Evolutionary conservation across 352 stramenopile genomes (phyloP).

Genomic region (Pythium chondricola): DNA sequence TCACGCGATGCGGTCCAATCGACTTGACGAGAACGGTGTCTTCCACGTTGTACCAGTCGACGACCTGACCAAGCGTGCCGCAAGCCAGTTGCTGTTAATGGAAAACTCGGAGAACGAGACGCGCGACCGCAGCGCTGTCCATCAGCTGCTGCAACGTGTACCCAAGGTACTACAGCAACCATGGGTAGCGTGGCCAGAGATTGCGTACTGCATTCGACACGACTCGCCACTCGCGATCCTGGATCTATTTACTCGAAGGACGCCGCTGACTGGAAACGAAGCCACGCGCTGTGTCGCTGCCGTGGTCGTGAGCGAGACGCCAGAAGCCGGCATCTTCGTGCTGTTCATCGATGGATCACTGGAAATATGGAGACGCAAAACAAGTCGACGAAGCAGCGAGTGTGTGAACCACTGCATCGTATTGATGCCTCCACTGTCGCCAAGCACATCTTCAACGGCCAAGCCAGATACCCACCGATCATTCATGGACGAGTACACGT

Average conservation of each 20-base stretch:
- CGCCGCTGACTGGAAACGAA: too few species aligned
- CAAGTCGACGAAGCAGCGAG: background rate
- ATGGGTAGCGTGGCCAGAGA: constrained; percentile 3
- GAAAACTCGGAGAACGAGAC: background rate
- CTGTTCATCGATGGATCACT: constrained; percentile 4
- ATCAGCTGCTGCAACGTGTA: background rate
- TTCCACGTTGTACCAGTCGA: background rate
- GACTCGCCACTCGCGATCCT: background rate
- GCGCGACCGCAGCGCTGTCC: background rate
- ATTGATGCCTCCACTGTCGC: background rate
- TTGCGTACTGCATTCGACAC: constrained; percentile 3
- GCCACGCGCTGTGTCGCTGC: background rate
- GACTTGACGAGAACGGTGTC: constrained; percentile 1
- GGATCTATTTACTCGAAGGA: constrained; percentile 3
- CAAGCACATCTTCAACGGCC: background rate
- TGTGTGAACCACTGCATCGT: background rate
- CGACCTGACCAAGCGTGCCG: constrained; percentile 4
- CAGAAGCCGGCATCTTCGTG: background rate
- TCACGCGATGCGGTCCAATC: background rate
- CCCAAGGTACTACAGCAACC: background rate
- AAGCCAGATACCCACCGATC: background rate
- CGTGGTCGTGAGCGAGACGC: background rate
- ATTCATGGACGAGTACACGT: constrained; percentile 3
- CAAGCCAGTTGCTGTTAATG: background rate
- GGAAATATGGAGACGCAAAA: background rate